Evolutionary conservation across 768 basidiomycete genomes (phyloP), one percentile per base, ranked within the genome.

Genomic region (Amanita jacksonii): DNA sequence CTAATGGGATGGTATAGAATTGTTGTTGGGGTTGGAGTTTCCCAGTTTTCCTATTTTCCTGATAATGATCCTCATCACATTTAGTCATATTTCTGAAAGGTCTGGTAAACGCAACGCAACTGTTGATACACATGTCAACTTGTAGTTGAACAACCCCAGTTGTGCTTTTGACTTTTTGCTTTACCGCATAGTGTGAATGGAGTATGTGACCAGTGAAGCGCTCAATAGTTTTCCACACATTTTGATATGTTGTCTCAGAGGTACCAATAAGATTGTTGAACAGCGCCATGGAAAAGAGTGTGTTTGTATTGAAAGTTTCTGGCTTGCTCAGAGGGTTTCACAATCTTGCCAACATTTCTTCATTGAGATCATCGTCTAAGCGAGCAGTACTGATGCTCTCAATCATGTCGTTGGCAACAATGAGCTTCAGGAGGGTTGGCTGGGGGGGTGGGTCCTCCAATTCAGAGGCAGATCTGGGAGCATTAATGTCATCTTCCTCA

Each of bases 301-400:
- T 27, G n/a, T 39, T 15, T 1, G 24, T 22, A 25, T 10, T 0
- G 5, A 39, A 25, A 16, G 13, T 25, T 1, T 39, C 23, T 0
- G 24, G 31, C 27, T 30, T n/a, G n/a, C n/a, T n/a, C n/a, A n/a
- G 41, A 34, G 44, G 44, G 25, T 45, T 45, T 18, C n/a, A 15
- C 28, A 45, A 27, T 12, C 27, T 37, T 30, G n/a, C 28, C 19
- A 45, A 25, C 20, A 30, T 38, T 27, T 19, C n/a, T 37, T 20
- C 22, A 38, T 38, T 1, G 8, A 25, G 32, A 28, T 31, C 22
- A 15, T 44, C 43, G 22, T 44, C 43, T 16, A 31, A 18, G 16
- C 18, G 22, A 6, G 24, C 32, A 5, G 43, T 13, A 13, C 36
- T 27, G 34, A 44, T 16, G 36, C 24, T 16, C 1, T 44, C n/a